Conservation (phyloP, 176 grass and related monocot genomes). For the Eragrostis curvula region DNA sequence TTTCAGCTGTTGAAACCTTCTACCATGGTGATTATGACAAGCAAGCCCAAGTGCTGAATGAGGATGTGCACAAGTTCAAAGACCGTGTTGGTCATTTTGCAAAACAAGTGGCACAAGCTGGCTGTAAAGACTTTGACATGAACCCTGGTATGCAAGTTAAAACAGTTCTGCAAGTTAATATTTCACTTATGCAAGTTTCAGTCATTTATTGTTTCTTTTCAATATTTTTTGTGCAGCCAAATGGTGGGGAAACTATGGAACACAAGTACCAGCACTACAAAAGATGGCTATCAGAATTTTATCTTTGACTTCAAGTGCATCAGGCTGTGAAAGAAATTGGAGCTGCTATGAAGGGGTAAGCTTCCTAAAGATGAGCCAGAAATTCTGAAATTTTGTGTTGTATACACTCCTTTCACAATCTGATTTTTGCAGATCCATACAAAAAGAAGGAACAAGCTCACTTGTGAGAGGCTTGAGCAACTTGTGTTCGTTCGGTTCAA, state of each 20-base stretch:
- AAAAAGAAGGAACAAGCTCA: neutral
- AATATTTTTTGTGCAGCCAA: neutral
- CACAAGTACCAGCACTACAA: neutral
- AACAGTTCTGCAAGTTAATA: neutral
- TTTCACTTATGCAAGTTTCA: neutral
- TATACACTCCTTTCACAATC: too few relatives aligned
- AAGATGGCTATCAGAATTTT: neutral
- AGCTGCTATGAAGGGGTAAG: too few relatives aligned
- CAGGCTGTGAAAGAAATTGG: too few relatives aligned
- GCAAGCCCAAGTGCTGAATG: too few relatives aligned
- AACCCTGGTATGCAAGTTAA: too few relatives aligned
- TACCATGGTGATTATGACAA: conserved; percentile 18
- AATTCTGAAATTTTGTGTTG: too few relatives aligned
- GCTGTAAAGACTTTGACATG: neutral
- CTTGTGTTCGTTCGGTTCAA: conserved; percentile 12
- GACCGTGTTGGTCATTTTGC: too few relatives aligned
- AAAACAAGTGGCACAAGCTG: neutral
- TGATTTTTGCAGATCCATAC: neutral
- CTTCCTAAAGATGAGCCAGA: too few relatives aligned
- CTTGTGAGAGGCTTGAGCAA: neutral
- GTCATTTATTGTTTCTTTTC: too few relatives aligned
- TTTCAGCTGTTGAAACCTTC: neutral
- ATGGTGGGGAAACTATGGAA: neutral
- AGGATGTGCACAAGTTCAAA: too few relatives aligned
- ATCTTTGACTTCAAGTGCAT: too few relatives aligned